phyloP scores from a whole-genome alignment of 2,329 filamentous ascomycete genomes.

The Xylariales sp. region DNA sequence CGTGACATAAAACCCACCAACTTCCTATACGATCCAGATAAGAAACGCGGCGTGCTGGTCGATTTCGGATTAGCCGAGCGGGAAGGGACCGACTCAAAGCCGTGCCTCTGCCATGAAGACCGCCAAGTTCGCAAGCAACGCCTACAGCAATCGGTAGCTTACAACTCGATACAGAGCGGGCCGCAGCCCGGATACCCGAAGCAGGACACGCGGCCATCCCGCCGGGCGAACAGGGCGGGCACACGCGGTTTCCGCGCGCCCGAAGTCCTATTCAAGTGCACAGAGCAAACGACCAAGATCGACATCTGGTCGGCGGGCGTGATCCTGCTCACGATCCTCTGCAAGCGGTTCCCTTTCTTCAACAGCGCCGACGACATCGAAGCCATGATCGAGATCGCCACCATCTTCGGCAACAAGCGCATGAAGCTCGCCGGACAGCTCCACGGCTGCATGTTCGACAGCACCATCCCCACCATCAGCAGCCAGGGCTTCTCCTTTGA shows the following conservation, averaged over 20 bases:
- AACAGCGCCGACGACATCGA: slow-evolving; percentile 99
- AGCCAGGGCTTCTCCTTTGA: slow-evolving; percentile 87
- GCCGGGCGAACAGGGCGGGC: slow-evolving; percentile 92
- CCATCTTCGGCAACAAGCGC: slow-evolving; percentile 85
- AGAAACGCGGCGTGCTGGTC: slow-evolving; percentile 89
- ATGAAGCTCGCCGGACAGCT: slow-evolving; percentile 87
- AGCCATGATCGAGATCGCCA: slow-evolving; percentile 96
- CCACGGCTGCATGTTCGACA: slow-evolving; percentile 93
- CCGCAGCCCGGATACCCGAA: slow-evolving; percentile 82
- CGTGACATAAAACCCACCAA: slow-evolving; percentile 98
- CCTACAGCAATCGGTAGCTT: slow-evolving; percentile 65
- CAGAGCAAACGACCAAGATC: slow-evolving; percentile 90
- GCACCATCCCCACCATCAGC: slow-evolving; percentile 89
- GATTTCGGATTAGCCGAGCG: slow-evolving; percentile 97
- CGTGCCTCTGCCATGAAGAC: slow-evolving; percentile 82
- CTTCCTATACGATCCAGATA: slow-evolving; percentile 88
- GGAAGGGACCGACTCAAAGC: slow-evolving; percentile 79
- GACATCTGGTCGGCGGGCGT: slow-evolving; percentile 98
- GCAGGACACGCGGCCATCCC: slow-evolving; percentile 86
- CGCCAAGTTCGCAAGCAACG: slow-evolving; percentile 70
- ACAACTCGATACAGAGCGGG: slow-evolving; percentile 62
- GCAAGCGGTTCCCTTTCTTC: slow-evolving; percentile 95
- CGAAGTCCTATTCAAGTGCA: slow-evolving; percentile 97
- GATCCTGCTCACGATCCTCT: slow-evolving; percentile 95
- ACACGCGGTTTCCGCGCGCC: slow-evolving; percentile 96